phyloP scores from a whole-genome alignment of 2,329 filamentous ascomycete species.

The Aspergillus hortae region DNA sequence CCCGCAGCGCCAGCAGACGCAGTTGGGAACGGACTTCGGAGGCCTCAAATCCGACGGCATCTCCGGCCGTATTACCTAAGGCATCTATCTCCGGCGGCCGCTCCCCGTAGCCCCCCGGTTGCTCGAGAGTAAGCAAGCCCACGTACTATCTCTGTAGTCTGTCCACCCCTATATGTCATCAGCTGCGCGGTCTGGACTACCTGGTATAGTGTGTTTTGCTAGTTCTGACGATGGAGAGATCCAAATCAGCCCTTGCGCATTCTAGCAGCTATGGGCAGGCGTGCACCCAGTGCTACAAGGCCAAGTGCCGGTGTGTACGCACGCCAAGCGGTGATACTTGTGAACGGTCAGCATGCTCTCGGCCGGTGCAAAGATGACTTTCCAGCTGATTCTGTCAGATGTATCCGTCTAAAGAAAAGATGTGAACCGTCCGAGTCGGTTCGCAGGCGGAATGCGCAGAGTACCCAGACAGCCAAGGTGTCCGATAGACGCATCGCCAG shows the following conservation, averaged over 20 bases:
- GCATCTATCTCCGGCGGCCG: too few relatives aligned
- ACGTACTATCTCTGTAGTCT: neutral
- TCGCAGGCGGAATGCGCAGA: constrained; percentile 24
- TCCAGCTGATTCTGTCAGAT: constrained; percentile 18
- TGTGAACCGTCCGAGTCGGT: constrained; percentile 34
- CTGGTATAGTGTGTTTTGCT: too few relatives aligned
- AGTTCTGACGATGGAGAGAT: constrained; percentile 13
- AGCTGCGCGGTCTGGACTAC: neutral
- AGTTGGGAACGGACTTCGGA: constrained; percentile 8
- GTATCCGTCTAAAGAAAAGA: constrained; percentile 32
- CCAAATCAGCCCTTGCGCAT: constrained; percentile 3
- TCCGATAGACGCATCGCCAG: constrained; percentile 32
- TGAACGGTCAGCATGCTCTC: constrained; percentile 19
- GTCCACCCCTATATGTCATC: neutral
- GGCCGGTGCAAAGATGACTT: neutral
- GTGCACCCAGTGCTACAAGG: constrained; percentile 29
- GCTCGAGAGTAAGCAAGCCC: neutral
- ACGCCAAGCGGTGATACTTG: constrained; percentile 15
- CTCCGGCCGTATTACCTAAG: neutral
- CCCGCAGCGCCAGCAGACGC: neutral
- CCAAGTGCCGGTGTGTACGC: constrained; percentile 29
- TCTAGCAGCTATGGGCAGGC: constrained; percentile 25
- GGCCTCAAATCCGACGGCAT: constrained; percentile 6
- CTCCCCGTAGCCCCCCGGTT: neutral
- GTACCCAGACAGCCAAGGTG: constrained; percentile 18